These are phyloP conservation scores for Licmophora abbreviata DNA, from an alignment of 108 stramenopile species.

Conservation along the genomic window DNA sequence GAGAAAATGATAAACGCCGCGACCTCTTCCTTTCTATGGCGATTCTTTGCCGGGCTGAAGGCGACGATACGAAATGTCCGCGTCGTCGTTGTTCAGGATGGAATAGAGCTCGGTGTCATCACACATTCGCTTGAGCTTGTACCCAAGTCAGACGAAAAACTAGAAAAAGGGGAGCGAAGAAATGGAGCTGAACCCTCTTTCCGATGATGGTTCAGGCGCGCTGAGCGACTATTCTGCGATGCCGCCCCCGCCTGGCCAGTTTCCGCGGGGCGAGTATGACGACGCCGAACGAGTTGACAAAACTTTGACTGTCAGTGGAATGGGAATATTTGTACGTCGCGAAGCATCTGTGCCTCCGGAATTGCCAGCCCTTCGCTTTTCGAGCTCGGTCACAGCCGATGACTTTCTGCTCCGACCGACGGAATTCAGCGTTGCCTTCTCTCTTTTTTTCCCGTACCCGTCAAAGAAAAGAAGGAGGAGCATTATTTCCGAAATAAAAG, in stretches of 20 bases:
- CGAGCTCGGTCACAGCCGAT: slow-evolving; percentile 26
- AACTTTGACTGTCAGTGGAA: slow-evolving; percentile 15
- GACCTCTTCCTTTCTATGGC: slow-evolving; percentile 37
- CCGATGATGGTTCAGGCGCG: background rate
- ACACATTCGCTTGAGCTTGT: slow-evolving; percentile 25
- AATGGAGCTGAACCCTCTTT: background rate
- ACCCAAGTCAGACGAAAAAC: slow-evolving; percentile 21
- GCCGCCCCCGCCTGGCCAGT: background rate
- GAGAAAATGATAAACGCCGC: slow-evolving; percentile 20
- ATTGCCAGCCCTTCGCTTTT: slow-evolving; percentile 16
- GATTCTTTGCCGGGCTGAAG: slow-evolving; percentile 36
- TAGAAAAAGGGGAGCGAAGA: background rate
- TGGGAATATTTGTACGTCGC: slow-evolving; percentile 33
- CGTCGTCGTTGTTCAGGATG: slow-evolving; percentile 39
- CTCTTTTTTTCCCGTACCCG: slow-evolving; percentile 39
- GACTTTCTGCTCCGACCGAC: slow-evolving; percentile 36
- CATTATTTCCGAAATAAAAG: slow-evolving; percentile 4
- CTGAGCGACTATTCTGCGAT: background rate
- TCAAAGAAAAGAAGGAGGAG: slow-evolving; percentile 17
- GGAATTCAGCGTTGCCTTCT: slow-evolving; percentile 20
- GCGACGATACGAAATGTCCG: slow-evolving; percentile 26
- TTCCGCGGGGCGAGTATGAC: slow-evolving; percentile 6
- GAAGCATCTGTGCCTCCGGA: slow-evolving; percentile 4
- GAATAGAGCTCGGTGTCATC: slow-evolving; percentile 38
- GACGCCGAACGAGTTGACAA: slow-evolving; percentile 45